phyloP scores from a whole-genome alignment of 768 basidiomycete species.

The Clavulina sp. region DNA sequence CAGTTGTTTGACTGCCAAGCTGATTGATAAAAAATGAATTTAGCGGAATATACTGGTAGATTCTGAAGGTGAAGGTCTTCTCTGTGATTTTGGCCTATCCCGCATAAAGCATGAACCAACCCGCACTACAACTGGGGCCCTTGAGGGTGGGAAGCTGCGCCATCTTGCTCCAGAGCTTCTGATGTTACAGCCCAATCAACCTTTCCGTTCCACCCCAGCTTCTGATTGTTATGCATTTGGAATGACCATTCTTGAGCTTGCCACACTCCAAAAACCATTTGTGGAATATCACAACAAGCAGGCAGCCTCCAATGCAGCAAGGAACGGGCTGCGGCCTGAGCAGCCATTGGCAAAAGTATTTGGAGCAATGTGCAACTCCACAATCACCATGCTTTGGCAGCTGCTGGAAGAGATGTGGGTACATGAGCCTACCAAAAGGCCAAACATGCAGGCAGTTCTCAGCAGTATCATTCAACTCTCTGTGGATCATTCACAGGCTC shows the following conservation, averaged over 20 bases:
- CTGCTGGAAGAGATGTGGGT: too few relatives aligned
- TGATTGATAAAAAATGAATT: too few relatives aligned
- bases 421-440: too few relatives aligned
- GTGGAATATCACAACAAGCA: not conserved
- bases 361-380: too few relatives aligned
- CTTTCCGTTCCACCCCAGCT: not conserved
- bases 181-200: not conserved
- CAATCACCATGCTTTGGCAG: too few relatives aligned
- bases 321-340: too few relatives aligned
- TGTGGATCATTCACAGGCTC: too few relatives aligned
- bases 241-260: not conserved
- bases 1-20: too few relatives aligned
- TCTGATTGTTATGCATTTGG: not conserved
- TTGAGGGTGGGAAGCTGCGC: not conserved
- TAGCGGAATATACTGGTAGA: slow-evolving; percentile 24
- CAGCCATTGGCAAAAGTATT: too few relatives aligned
- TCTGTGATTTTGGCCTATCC: not conserved
- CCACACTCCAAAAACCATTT: not conserved
- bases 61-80: not conserved
- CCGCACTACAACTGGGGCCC: not conserved
- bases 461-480: too few relatives aligned
- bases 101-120: not conserved
- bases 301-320: too few relatives aligned
- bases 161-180: not conserved
- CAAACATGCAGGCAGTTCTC: too few relatives aligned